A percentile compares a stretch with the other conserved stretches of the same genome.
phyloP scores from a whole-genome alignment of 2,329 filamentous ascomycete genomes.

The Fusarium torreyae region DNA sequence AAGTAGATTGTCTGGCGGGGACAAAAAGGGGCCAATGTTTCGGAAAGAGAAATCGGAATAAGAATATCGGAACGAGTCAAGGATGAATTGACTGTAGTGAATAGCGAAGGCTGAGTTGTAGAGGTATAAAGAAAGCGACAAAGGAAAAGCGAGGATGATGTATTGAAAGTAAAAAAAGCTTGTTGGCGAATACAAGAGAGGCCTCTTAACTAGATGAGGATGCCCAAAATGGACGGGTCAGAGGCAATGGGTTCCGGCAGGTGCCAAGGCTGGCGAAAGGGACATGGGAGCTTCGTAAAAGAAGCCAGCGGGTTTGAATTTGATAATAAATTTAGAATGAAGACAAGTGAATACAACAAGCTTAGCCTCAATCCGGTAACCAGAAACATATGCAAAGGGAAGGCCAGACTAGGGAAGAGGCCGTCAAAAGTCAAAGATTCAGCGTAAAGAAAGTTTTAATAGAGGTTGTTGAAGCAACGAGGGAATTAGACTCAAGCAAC shows the following conservation, averaged over 20 bases:
- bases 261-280: slow-evolving; percentile 17
- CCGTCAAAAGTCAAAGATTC: slow-evolving; percentile 9
- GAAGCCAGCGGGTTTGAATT: slow-evolving; percentile 1
- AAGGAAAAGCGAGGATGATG: slow-evolving; percentile 20
- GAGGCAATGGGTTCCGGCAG: slow-evolving; percentile 27
- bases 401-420: slow-evolving; percentile 3
- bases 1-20: slow-evolving; percentile 26
- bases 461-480: slow-evolving; percentile 25
- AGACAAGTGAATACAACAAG: slow-evolving; percentile 1
- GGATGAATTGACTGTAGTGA: slow-evolving; percentile 15
- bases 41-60: slow-evolving; percentile 26
- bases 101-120: background rate
- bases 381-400: slow-evolving; percentile 5
- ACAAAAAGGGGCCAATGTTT: slow-evolving; percentile 36
- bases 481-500: background rate
- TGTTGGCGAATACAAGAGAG: slow-evolving; percentile 10
- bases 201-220: slow-evolving; percentile 30
- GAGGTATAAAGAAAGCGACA: background rate
- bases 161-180: slow-evolving; percentile 14
- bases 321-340: background rate
- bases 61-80: slow-evolving; percentile 25
- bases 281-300: slow-evolving; percentile 17
- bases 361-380: slow-evolving; percentile 15
- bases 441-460: slow-evolving; percentile 1
- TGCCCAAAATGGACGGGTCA: slow-evolving; percentile 40